Conservation (phyloP, 2,329 filamentous ascomycete species). For the Penicillium griseofulvum region DNA sequence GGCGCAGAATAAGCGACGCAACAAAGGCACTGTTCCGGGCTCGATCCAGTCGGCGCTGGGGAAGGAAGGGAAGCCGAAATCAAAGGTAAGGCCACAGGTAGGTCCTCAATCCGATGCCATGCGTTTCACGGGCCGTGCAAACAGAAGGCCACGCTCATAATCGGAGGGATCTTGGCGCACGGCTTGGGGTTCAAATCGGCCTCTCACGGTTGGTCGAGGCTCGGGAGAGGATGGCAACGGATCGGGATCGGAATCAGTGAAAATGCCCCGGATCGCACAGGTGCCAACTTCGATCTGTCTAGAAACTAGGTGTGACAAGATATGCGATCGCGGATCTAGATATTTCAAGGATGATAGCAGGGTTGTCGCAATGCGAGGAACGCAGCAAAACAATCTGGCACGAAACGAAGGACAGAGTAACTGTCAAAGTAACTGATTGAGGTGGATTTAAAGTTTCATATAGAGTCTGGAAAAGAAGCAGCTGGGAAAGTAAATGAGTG, state of each 20-base stretch:
- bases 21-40: conserved; percentile 15
- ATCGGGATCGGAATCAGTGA: background rate
- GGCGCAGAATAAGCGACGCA: conserved; percentile 24
- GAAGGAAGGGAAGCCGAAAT: conserved; percentile 27
- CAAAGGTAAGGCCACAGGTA: conserved; percentile 15
- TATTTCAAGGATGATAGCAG: conserved; percentile 1
- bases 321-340: background rate
- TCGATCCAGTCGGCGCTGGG: conserved; percentile 19
- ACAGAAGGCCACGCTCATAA: conserved; percentile 23
- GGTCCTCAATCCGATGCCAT: conserved; percentile 29
- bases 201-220: background rate
- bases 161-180: conserved; percentile 15
- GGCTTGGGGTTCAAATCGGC: conserved; percentile 1
- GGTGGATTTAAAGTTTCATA: background rate
- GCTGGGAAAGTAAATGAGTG: background rate
- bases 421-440: background rate
- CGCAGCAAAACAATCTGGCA: background rate
- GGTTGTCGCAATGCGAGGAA: conserved; percentile 11
- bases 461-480: background rate
- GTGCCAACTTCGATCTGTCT: background rate
- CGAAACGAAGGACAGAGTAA: background rate
- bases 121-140: conserved; percentile 23
- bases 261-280: background rate
- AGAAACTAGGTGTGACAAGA: background rate
- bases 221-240: background rate